Evolutionary conservation across 768 basidiomycete species (phyloP).

Genomic region (Phaeotremella skinneri): DNA sequence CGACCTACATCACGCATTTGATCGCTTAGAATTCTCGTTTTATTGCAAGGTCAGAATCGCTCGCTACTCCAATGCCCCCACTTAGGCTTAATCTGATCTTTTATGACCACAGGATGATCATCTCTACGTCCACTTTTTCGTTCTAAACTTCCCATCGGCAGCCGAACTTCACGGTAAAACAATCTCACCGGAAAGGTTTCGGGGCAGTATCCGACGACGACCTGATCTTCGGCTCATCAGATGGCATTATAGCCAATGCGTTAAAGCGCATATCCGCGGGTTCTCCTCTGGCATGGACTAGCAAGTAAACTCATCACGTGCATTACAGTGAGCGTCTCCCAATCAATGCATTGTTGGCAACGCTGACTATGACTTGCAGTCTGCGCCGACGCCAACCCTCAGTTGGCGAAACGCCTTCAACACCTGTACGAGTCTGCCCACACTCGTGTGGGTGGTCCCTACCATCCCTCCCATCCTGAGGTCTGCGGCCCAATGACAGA

Average conservation of each 20-base stretch:
- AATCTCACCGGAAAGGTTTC: slow-evolving; percentile 1
- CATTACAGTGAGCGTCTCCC: background rate
- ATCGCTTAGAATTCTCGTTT: slow-evolving; percentile 9
- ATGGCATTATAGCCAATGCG: slow-evolving; percentile 15
- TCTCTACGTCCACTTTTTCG: slow-evolving; percentile 16
- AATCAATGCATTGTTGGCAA: too few relatives aligned
- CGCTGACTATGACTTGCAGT: slow-evolving; percentile 18
- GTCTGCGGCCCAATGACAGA: slow-evolving; percentile 40
- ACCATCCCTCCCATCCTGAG: slow-evolving; percentile 45
- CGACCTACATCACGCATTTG: slow-evolving; percentile 18
- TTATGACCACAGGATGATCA: slow-evolving; percentile 7
- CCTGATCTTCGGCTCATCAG: slow-evolving; percentile 3
- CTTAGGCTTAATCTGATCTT: too few relatives aligned
- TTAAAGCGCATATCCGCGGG: slow-evolving; percentile 7
- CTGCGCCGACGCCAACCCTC: slow-evolving; percentile 38
- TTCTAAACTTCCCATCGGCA: slow-evolving; percentile 3
- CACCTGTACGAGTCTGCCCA: slow-evolving; percentile 45
- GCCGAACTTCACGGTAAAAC: slow-evolving; percentile 5
- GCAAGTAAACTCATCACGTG: background rate
- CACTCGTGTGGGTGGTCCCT: slow-evolving; percentile 35
- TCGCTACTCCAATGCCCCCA: too few relatives aligned
- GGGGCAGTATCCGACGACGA: background rate
- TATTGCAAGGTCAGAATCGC: slow-evolving; percentile 9
- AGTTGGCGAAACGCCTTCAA: slow-evolving; percentile 29
- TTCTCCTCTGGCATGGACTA: too few relatives aligned